Percentiles rank a stretch among this genome's conserved stretches.
Conservation (phyloP, 1,284 basidiomycete genomes). For the Mycosarcoma mackinlayi region DNA sequence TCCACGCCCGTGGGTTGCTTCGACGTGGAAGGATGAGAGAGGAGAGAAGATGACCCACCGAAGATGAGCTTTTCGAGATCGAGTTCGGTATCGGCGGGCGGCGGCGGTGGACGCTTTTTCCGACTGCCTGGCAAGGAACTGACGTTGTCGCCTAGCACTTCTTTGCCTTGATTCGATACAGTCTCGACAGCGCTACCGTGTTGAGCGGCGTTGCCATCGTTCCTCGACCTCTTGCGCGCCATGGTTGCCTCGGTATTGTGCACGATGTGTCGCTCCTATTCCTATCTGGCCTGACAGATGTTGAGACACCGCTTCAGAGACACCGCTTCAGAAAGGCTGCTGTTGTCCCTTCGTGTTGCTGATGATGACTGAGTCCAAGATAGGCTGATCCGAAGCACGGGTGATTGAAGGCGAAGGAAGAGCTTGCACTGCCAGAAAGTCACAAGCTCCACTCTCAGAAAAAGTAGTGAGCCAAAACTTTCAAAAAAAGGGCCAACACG, state of each 20-base stretch:
- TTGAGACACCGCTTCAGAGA: too few species aligned
- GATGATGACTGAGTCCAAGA: neutral
- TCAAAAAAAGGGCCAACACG: neutral
- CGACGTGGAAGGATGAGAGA: conserved; percentile 25
- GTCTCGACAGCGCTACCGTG: neutral
- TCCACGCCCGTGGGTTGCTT: conserved; percentile 17
- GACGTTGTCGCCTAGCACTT: conserved; percentile 25
- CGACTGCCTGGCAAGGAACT: conserved; percentile 28
- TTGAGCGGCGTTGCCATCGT: conserved; percentile 9
- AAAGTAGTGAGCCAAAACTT: conserved; percentile 21
- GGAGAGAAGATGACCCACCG: conserved; percentile 36
- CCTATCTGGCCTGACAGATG: neutral
- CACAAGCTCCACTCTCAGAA: neutral
- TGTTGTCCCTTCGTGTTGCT: too few species aligned
- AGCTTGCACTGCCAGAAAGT: neutral
- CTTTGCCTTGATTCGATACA: neutral
- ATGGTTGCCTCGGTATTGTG: conserved; percentile 14
- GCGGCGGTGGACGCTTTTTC: conserved; percentile 42
- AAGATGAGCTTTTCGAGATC: conserved; percentile 53
- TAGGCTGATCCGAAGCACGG: neutral
- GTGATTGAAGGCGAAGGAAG: neutral
- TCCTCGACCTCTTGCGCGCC: conserved; percentile 42
- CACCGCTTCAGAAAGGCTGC: too few species aligned
- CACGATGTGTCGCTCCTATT: too few species aligned
- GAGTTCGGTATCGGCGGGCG: conserved; percentile 42